Conservation (phyloP, 2,329 filamentous ascomycete genomes). For the Aspergillus texensis region DNA sequence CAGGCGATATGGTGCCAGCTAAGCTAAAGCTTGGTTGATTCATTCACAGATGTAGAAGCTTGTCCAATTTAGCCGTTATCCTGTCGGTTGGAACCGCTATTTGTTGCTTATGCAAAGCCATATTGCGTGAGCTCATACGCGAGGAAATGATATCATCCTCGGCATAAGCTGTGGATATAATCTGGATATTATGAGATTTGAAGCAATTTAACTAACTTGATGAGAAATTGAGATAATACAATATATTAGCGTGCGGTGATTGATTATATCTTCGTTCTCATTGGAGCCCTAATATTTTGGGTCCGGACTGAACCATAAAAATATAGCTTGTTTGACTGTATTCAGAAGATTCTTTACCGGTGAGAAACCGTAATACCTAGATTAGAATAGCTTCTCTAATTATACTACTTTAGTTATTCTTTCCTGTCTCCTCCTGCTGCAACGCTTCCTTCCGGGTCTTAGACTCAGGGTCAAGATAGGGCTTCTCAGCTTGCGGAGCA, state of each 20-base stretch:
- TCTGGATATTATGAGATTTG: background rate
- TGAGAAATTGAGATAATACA: background rate
- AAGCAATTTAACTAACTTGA: background rate
- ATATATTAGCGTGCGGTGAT: background rate
- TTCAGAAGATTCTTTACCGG: background rate
- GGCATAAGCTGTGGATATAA: background rate
- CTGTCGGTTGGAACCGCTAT: background rate
- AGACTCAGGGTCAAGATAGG: conserved; percentile 8
- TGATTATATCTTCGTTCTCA: background rate
- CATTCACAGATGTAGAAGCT: background rate
- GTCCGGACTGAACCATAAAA: background rate
- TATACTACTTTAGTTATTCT: background rate
- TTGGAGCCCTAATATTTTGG: background rate
- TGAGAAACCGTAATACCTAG: background rate
- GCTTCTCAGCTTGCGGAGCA: conserved; percentile 10
- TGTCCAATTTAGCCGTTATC: background rate
- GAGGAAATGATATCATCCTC: background rate
- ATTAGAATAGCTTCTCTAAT: background rate
- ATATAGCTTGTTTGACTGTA: background rate
- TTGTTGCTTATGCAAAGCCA: background rate
- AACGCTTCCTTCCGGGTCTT: conserved; percentile 8
- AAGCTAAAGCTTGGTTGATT: background rate
- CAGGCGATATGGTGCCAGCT: background rate
- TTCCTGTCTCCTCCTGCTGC: background rate
- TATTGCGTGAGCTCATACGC: background rate